phyloP scores from a whole-genome alignment of 164 flowering plant genomes.

The Tetracentron sinense region DNA sequence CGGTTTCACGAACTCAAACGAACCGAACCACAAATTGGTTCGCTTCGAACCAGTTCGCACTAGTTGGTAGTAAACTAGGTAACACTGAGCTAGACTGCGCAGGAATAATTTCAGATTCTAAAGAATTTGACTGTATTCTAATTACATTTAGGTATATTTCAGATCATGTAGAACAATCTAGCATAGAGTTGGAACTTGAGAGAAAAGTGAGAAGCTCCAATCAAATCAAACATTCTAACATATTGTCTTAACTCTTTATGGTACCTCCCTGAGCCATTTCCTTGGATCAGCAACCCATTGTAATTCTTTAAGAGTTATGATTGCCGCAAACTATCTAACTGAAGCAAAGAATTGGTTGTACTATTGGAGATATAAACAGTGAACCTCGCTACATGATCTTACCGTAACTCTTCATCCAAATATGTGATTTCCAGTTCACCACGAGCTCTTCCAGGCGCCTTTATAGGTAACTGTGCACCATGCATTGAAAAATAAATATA shows the following conservation, averaged over 20 bases:
- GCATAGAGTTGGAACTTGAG: no score
- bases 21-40: no score
- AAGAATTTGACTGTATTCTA: no score
- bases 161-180: no score
- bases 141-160: no score
- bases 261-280: neutral
- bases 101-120: no score
- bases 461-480: constrained; percentile 62
- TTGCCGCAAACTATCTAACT: neutral
- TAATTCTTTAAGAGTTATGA: neutral
- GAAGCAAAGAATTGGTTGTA: neutral
- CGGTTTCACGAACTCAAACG: no score
- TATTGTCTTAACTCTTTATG: neutral
- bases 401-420: constrained; percentile 85
- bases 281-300: neutral
- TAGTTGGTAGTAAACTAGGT: no score
- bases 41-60: no score
- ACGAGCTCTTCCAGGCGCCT: constrained; percentile 78
- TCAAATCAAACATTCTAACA: neutral
- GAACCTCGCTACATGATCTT: constrained; percentile 13
- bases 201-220: no score
- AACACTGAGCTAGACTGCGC: no score
- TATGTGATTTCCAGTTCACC: constrained; percentile 83
- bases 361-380: neutral
- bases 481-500: neutral